A percentile compares a stretch with the other conserved stretches of the same genome.
phyloP scores from a whole-genome alignment of 495 filamentous ascomycete species.

The Penicillium cataractarum region DNA sequence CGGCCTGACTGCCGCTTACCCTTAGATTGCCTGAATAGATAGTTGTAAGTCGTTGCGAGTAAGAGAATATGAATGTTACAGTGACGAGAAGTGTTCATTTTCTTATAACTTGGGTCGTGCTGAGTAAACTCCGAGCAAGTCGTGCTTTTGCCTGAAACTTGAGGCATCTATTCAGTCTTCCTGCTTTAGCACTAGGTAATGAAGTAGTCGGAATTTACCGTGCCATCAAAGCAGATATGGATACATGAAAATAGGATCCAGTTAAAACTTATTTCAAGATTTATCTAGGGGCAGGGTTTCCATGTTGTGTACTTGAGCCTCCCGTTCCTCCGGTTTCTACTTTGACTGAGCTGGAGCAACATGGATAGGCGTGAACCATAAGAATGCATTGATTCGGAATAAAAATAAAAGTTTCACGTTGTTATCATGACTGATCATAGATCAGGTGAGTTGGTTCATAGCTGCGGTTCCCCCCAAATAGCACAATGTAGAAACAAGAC shows the following conservation, averaged over 20 bases:
- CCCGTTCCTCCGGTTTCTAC: neutral
- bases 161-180: neutral
- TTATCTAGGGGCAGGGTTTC: no score
- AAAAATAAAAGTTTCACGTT: neutral
- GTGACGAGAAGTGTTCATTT: neutral
- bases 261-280: no score
- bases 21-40: neutral
- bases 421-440: neutral
- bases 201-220: neutral
- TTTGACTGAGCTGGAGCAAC: neutral
- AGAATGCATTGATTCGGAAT: neutral
- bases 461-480: neutral
- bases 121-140: neutral
- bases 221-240: neutral
- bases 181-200: neutral
- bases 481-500: neutral
- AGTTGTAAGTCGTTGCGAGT: neutral
- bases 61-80: neutral
- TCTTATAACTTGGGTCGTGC: neutral
- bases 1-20: neutral
- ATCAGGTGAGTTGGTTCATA: neutral
- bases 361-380: neutral
- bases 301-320: neutral
- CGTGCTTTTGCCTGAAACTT: neutral
- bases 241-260: neutral